Evolutionary conservation across 208 protist genomes (phyloP).

Genomic region (Zelonia costaricensis): DNA sequence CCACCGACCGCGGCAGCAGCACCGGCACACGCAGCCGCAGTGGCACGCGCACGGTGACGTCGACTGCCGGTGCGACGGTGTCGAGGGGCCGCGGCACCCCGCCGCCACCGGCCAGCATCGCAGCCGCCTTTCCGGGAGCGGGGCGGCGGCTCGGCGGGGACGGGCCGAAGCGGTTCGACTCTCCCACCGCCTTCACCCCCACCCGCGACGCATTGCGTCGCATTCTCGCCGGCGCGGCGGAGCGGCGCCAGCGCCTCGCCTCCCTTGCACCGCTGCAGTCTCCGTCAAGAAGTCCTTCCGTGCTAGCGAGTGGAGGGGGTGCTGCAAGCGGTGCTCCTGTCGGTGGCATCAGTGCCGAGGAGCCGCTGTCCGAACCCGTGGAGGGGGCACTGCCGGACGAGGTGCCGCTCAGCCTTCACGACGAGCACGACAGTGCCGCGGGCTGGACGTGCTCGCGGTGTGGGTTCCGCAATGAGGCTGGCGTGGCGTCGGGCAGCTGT

Average conservation of each 20-base stretch:
- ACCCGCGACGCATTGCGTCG: conserved; percentile 23
- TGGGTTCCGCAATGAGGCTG: conserved; percentile 26
- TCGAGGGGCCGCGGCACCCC: background rate
- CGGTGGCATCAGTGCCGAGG: background rate
- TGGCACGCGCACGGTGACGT: background rate
- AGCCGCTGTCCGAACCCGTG: background rate
- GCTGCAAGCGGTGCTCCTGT: no score
- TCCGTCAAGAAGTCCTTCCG: no score
- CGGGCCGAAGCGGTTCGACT: background rate
- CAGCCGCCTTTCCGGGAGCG: conserved; percentile 12
- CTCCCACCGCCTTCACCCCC: background rate
- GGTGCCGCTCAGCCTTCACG: conserved; percentile 12
- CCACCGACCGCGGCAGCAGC: no score
- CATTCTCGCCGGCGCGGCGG: conserved; percentile 18
- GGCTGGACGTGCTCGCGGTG: conserved; percentile 35
- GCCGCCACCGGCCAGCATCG: background rate
- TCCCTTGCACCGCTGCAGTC: no score
- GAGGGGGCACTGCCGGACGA: conserved; percentile 19
- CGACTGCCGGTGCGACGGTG: background rate
- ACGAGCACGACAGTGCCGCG: background rate
- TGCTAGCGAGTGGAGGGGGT: no score
- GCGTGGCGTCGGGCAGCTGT: conserved; percentile 2
- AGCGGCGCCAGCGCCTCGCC: no score
- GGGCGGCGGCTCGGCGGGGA: conserved; percentile 16
- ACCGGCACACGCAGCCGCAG: background rate